A percentile compares a stretch with the other conserved stretches of the same genome.
Conservation (phyloP, 129 eudicot genomes). For the Pittosporum tobira region DNA sequence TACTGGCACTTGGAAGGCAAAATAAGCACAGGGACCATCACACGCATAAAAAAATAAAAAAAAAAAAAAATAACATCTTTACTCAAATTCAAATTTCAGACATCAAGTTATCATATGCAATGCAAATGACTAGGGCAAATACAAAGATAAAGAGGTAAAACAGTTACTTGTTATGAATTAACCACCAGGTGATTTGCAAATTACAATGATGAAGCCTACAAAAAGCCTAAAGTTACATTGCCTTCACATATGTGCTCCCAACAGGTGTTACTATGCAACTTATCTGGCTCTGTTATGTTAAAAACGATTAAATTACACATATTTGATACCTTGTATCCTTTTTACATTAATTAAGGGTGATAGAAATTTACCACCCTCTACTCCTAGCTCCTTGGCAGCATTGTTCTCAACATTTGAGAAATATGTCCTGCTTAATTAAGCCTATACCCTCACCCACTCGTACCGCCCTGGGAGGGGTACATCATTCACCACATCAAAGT, state of each 20-base stretch:
- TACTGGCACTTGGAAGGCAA: neutral
- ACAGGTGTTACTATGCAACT: conserved; percentile 44
- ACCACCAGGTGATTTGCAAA: conserved; percentile 19
- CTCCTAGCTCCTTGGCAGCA: conserved; percentile 22
- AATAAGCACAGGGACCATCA: too few relatives aligned
- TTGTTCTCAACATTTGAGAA: conserved; percentile 12
- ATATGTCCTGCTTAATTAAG: conserved; percentile 26
- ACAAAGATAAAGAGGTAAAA: neutral
- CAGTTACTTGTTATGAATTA: conserved; percentile 1
- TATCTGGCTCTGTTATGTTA: conserved; percentile 30
- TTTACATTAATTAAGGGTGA: conserved; percentile 23
- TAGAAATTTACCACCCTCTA: conserved; percentile 13
- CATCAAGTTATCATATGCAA: too few relatives aligned
- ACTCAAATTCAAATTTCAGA: too few relatives aligned
- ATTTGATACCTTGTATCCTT: conserved; percentile 16
- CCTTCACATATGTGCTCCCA: conserved; percentile 26
- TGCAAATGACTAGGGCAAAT: neutral
- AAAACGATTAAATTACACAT: conserved; percentile 46
- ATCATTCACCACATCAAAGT: conserved; percentile 76
- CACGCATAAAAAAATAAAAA: too few relatives aligned
- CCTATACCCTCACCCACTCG: conserved; percentile 72
- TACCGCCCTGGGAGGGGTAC: conserved; percentile 78
- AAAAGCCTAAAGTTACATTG: conserved; percentile 16
- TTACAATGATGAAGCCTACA: conserved; percentile 26
- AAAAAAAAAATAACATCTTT: too few relatives aligned